Base-by-base conservation (phyloP, 202 grass and related monocot genomes). In the Zizania palustris region DNA sequence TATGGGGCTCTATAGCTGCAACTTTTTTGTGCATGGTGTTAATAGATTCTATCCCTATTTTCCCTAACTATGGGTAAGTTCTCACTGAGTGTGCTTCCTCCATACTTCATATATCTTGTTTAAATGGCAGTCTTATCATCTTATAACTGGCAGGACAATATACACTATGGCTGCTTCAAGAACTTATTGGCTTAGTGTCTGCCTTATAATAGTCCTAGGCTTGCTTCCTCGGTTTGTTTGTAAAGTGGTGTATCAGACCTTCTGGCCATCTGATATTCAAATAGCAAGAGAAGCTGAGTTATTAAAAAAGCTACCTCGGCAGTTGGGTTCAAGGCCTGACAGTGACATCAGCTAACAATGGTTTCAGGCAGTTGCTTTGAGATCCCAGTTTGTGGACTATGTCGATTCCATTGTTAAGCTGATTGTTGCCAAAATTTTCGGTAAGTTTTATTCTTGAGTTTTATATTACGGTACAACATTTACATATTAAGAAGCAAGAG, bases 221-320 rank as follows among this genome's bases (percentile, higher is more conserved):
- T 85, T 99, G 78, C 87, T 99, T 82, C 96, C 96, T 71, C 91
- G 96, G 77, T 92, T 99, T 67, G 81, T 99, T 84, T 87, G 85
- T 71, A 99, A 95, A 90, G 87, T 95, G 37, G 84, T 99, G 76
- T 88, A 96, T 87, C 87, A 99, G 85, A 99, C 87, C 76, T 90
- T 96, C 78, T 99, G 96, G 92, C 89, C 96, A 86, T 92, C 96
- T 79, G 96, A 99, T 80, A 91, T 96, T 87, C 96, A 99, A 93
- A 99, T 99, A 83, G 96, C 92, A 13, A 92, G 92, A 82, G 96
- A 99, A 93, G 87, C 92, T 74, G 96, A 99, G 60, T 87, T 99
- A 80, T 71, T 96, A 36, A 90, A 87, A 76, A 99, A 91, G 68
- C 41, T 90, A 65, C 87, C 89, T 50, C 84, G 74, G 22, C 91